These are phyloP conservation scores for Xylaria nigripes DNA, from an alignment of 495 filamentous ascomycete species.

Conservation along the genomic window DNA sequence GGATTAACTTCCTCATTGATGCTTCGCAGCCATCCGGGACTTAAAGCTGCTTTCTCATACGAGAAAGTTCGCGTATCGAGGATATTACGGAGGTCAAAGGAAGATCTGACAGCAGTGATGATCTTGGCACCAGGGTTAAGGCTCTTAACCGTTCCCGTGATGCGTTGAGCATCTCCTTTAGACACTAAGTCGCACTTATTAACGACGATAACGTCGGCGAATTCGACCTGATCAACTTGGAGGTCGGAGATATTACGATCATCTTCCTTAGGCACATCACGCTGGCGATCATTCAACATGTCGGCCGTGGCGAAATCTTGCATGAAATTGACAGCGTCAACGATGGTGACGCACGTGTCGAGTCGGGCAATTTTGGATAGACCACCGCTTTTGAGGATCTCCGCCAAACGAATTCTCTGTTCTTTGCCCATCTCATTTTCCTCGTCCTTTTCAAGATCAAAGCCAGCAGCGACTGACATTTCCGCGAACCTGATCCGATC, in stretches of 20 bases:
- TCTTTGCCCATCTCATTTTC: constrained; percentile 15
- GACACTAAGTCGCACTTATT: constrained; percentile 43
- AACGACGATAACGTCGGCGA: constrained; percentile 51
- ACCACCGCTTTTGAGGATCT: constrained; percentile 38
- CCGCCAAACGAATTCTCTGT: constrained; percentile 26
- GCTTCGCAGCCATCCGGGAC: constrained; percentile 25
- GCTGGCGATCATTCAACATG: constrained; percentile 42
- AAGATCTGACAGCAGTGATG: constrained; percentile 37
- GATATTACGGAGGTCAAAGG: constrained; percentile 43
- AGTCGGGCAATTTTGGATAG: constrained; percentile 45
- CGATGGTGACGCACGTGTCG: constrained; percentile 52
- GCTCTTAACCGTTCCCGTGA: constrained; percentile 37
- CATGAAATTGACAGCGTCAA: constrained; percentile 52
- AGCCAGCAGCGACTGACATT: constrained; percentile 16
- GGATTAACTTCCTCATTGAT: constrained; percentile 32
- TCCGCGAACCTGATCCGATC: constrained; percentile 25
- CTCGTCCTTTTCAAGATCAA: constrained; percentile 14
- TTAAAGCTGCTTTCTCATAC: constrained; percentile 21
- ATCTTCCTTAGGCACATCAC: constrained; percentile 41
- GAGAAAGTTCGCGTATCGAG: constrained; percentile 41
- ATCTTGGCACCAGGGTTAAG: constrained; percentile 47
- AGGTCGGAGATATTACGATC: constrained; percentile 53
- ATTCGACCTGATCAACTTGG: constrained; percentile 56
- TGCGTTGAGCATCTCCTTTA: constrained; percentile 29
- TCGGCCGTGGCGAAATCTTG: constrained; percentile 51